A percentile compares a stretch with the other conserved stretches of the same genome.
These are phyloP conservation scores for Fomitopsis pinicola DNA, from an alignment of 1,284 basidiomycete genomes.

Conservation along the genomic window DNA sequence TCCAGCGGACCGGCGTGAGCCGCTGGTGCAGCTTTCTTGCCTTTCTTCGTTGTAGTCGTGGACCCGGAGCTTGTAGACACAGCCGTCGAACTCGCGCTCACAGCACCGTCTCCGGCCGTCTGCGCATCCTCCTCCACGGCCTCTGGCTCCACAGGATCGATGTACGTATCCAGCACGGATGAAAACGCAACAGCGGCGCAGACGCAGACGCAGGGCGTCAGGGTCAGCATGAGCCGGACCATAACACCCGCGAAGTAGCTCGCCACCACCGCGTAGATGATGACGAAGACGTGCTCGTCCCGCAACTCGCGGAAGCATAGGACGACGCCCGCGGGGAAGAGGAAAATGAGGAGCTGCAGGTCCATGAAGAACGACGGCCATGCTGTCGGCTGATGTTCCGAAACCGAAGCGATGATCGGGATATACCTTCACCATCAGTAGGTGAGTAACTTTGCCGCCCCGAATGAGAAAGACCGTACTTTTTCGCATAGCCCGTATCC, in stretches of 20 bases:
- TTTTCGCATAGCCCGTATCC: constrained; percentile 99
- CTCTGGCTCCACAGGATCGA: constrained; percentile 69
- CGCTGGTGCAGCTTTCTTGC: constrained; percentile 32
- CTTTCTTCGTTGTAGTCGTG: constrained; percentile 64
- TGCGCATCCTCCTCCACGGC: constrained; percentile 30
- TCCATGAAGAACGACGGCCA: constrained; percentile 99
- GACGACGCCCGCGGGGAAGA: constrained; percentile 96
- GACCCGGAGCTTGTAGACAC: constrained; percentile 26
- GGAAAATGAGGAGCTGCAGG: constrained; percentile 94
- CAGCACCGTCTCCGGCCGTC: constrained; percentile 22
- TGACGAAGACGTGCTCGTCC: constrained; percentile 98
- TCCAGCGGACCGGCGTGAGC: constrained; percentile 30
- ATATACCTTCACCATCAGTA: constrained; percentile 60
- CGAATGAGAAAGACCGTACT: constrained; percentile 43
- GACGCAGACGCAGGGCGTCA: constrained; percentile 92
- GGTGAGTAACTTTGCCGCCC: constrained; percentile 9
- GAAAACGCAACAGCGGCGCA: constrained; percentile 90
- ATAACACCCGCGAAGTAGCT: constrained; percentile 99
- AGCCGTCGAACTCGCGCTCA: constrained; percentile 20
- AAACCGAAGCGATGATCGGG: constrained; percentile 98
- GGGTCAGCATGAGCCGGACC: constrained; percentile 93
- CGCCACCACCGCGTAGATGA: constrained; percentile 95
- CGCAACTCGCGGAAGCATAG: constrained; percentile 92
- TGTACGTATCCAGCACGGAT: constrained; percentile 84
- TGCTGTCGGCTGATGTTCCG: constrained; percentile 99